Percentiles rank a stretch among this genome's conserved stretches.
phyloP scores from a whole-genome alignment of 2,329 filamentous ascomycete genomes.

The Hymenoscyphus repandus region DNA sequence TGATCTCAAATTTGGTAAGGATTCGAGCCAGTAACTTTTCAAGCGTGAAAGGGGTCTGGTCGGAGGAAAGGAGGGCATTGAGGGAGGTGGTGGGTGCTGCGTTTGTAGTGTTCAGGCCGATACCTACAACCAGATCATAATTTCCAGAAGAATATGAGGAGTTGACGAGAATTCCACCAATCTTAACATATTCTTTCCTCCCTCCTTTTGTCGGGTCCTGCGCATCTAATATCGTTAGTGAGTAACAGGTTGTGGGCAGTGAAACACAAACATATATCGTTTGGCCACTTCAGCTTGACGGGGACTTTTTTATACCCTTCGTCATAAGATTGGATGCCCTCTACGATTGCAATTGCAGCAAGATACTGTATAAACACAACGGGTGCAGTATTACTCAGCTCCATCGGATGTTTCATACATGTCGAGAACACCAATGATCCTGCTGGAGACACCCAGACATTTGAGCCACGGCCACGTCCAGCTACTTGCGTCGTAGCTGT shows the following conservation, averaged over 20 bases:
- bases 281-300: slow-evolving; percentile 93
- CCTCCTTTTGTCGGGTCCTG: slow-evolving; percentile 54
- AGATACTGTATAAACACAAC: slow-evolving; percentile 95
- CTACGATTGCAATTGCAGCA: slow-evolving; percentile 78
- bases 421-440: slow-evolving; percentile 85
- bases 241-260: background rate
- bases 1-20: slow-evolving; percentile 68
- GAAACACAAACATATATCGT: slow-evolving; percentile 69
- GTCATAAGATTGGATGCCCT: slow-evolving; percentile 77
- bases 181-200: slow-evolving; percentile 66
- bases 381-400: slow-evolving; percentile 66
- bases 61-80: slow-evolving; percentile 59
- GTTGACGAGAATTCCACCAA: slow-evolving; percentile 89
- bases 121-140: slow-evolving; percentile 82
- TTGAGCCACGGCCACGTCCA: slow-evolving; percentile 80
- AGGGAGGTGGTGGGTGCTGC: slow-evolving; percentile 81
- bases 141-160: slow-evolving; percentile 70
- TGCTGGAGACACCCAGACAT: slow-evolving; percentile 90
- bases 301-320: slow-evolving; percentile 68
- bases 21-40: slow-evolving; percentile 81
- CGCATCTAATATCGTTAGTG: slow-evolving; percentile 44
- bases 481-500: slow-evolving; percentile 85
- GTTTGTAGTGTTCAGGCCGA: slow-evolving; percentile 84
- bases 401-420: slow-evolving; percentile 75
- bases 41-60: slow-evolving; percentile 54